Percentiles rank a stretch among this genome's conserved stretches.
phyloP scores from a whole-genome alignment of 257 asterid species.

The Voacanga thouarsii region DNA sequence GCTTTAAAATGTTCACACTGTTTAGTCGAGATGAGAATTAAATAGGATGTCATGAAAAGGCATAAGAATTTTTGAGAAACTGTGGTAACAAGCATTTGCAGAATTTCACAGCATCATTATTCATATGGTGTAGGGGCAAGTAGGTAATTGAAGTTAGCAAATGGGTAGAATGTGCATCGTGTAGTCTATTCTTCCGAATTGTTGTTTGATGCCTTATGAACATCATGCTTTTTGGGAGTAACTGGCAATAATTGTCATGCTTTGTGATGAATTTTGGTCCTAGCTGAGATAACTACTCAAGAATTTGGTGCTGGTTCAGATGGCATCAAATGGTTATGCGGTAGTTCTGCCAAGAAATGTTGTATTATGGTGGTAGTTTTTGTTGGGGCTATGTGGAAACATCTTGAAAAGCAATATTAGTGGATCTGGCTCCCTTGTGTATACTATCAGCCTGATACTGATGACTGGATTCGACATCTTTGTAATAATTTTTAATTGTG shows the following conservation, averaged over 20 bases:
- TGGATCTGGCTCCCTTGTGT: neutral
- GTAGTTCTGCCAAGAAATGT: neutral
- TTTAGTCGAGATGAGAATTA: neutral
- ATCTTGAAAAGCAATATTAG: neutral
- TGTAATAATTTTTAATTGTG: neutral
- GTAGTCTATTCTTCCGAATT: neutral
- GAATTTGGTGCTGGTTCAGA: neutral
- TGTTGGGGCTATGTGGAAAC: neutral
- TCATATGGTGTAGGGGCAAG: neutral
- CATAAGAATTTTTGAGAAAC: no score
- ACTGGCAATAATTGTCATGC: neutral
- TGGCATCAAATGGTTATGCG: neutral
- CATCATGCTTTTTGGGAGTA: neutral
- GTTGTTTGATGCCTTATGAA: neutral
- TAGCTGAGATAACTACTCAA: neutral
- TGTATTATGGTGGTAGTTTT: neutral
- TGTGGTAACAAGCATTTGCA: neutral
- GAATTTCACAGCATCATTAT: neutral
- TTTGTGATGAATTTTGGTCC: neutral
- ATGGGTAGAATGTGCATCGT: neutral
- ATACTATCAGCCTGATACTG: neutral
- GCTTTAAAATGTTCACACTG: neutral
- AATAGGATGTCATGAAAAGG: neutral
- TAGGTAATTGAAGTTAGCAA: neutral
- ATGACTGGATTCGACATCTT: neutral